These are phyloP conservation scores for Ogataea saltuana DNA, from an alignment of 805 yeast species.

Conservation along the genomic window DNA sequence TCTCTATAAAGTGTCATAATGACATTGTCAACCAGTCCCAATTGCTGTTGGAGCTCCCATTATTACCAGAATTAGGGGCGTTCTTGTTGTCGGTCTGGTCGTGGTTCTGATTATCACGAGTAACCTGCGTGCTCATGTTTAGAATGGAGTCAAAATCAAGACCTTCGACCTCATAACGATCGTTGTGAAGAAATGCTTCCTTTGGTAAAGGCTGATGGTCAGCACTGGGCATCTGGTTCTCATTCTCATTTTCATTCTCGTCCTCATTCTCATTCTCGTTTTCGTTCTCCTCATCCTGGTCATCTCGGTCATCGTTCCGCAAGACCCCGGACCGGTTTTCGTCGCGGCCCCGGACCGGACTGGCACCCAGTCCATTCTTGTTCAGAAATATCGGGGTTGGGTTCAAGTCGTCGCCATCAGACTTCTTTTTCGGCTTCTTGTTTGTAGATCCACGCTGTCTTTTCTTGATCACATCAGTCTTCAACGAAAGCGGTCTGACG, in stretches of 20 bases:
- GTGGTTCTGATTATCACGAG: neutral
- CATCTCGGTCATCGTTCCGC: constrained; percentile 4
- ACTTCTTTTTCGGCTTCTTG: constrained; percentile 33
- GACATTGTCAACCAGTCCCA: constrained; percentile 53
- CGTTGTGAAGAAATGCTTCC: neutral
- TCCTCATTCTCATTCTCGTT: constrained; percentile 9
- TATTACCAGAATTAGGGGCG: constrained; percentile 12
- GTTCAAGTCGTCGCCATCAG: constrained; percentile 51
- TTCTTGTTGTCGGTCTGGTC: neutral
- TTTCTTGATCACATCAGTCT: constrained; percentile 87
- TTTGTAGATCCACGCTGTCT: constrained; percentile 62
- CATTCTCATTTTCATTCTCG: constrained; percentile 2
- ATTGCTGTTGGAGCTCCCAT: constrained; percentile 24
- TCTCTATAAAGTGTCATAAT: constrained; percentile 27
- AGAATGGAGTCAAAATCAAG: constrained; percentile 29
- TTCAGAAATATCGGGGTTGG: constrained; percentile 43
- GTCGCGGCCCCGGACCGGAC: constrained; percentile 7
- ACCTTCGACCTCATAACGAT: constrained; percentile 15
- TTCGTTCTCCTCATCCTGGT: constrained; percentile 9
- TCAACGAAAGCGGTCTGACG: constrained; percentile 77
- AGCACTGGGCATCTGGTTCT: too few species aligned
- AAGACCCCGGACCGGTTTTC: neutral
- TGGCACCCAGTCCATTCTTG: constrained; percentile 13
- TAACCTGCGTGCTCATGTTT: constrained; percentile 7
- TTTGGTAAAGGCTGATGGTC: too few species aligned